Conservation (phyloP, 371 early-diverging fungal species). For the Circinella umbellata region DNA sequence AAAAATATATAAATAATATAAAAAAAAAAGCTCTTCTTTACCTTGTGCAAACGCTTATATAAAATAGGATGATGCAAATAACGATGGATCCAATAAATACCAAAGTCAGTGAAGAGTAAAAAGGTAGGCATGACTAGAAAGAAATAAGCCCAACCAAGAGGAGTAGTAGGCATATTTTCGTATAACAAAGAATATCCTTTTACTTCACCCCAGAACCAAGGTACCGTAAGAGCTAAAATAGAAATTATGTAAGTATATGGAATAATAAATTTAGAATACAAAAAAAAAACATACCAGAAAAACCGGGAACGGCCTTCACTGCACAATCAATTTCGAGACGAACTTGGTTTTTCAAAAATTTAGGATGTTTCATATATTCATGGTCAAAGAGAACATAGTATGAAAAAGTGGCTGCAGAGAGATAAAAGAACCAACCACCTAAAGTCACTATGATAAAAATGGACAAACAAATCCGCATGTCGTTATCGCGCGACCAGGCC, state of each 20-base stretch:
- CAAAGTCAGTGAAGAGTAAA: conserved; percentile 90
- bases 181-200: conserved; percentile 84
- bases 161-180: conserved; percentile 48
- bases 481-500: conserved; percentile 60
- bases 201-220: conserved; percentile 90
- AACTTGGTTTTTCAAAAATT: conserved; percentile 90
- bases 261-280: too few species aligned
- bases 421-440: conserved; percentile 83
- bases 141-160: conserved; percentile 65
- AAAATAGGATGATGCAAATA: conserved; percentile 85
- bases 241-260: neutral
- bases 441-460: conserved; percentile 71
- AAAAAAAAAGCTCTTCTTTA: conserved; percentile 26
- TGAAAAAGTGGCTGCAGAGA: conserved; percentile 72
- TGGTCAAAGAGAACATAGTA: conserved; percentile 90
- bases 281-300: conserved; percentile 55
- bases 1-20: neutral
- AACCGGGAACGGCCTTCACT: conserved; percentile 77
- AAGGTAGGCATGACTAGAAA: conserved; percentile 70
- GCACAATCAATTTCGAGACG: conserved; percentile 84
- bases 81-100: conserved; percentile 96
- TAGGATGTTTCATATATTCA: conserved; percentile 88
- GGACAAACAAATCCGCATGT: conserved; percentile 73
- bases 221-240: conserved; percentile 72
- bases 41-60: conserved; percentile 91